Evolutionary conservation across 1,284 basidiomycete genomes (phyloP).

Genomic region (Sanghuangporus baumii): DNA sequence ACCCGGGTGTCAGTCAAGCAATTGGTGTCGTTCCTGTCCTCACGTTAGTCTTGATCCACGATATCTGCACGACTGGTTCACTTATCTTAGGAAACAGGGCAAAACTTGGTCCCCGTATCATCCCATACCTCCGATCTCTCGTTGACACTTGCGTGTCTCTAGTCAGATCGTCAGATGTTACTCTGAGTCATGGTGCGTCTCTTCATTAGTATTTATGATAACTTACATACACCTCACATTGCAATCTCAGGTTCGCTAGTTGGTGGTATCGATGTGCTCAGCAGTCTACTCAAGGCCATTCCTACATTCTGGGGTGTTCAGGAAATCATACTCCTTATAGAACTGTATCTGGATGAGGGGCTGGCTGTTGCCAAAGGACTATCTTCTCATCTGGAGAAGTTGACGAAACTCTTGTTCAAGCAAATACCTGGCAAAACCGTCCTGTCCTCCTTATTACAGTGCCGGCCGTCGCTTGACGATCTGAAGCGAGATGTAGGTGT

Average conservation of each 20-base stretch:
- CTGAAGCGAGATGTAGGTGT: background rate
- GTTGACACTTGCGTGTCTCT: conserved; percentile 56
- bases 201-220: background rate
- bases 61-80: background rate
- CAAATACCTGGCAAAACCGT: conserved; percentile 62
- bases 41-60: conserved; percentile 39
- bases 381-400: conserved; percentile 28
- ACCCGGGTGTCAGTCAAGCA: conserved; percentile 33
- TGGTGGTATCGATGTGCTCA: conserved; percentile 46
- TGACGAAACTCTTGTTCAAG: conserved; percentile 61
- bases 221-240: background rate
- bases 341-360: conserved; percentile 46
- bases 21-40: conserved; percentile 54
- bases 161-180: conserved; percentile 20
- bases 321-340: conserved; percentile 55
- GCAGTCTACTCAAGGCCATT: conserved; percentile 51
- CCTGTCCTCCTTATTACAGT: conserved; percentile 53
- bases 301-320: conserved; percentile 65
- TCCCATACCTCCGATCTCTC: conserved; percentile 77
- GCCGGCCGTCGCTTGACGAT: conserved; percentile 41
- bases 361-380: conserved; percentile 25
- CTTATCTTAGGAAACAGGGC: conserved; percentile 35
- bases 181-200: conserved; percentile 2
- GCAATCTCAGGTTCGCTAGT: conserved; percentile 23
- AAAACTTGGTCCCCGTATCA: conserved; percentile 80